Conservation (phyloP, 192 early-diverging fungal genomes). For the Rhizophagus prolifer region DNA sequence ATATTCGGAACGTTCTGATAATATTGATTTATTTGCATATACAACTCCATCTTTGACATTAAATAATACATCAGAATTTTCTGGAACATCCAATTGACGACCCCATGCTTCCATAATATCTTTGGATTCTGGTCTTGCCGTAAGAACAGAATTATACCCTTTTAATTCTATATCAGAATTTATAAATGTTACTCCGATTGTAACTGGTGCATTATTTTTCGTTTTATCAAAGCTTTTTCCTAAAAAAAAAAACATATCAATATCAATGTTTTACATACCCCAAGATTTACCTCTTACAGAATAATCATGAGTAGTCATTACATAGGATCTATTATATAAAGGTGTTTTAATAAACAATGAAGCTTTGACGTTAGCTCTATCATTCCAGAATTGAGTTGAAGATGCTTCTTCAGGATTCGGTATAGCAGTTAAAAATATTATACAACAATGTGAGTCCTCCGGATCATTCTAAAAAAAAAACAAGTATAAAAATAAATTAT, state of each 20-base stretch:
- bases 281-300: no score
- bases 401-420: background rate
- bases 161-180: no score
- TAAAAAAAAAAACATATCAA: no score
- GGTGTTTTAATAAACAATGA: background rate
- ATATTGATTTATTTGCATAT: conserved; percentile 1
- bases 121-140: background rate
- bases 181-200: no score
- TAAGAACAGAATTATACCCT: no score
- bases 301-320: no score
- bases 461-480: background rate
- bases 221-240: background rate
- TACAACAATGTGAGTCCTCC: background rate
- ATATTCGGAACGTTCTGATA: conserved; percentile 11
- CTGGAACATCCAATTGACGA: conserved; percentile 10
- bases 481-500: background rate
- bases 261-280: no score
- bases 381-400: background rate
- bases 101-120: conserved; percentile 16
- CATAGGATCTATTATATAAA: background rate
- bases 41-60: background rate
- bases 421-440: conserved; percentile 4
- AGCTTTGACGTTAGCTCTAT: no score
- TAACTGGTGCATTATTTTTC: no score
- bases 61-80: conserved; percentile 10